Evolutionary conservation across 2,329 filamentous ascomycete species (phyloP), one percentile per base, ranked within the genome.

Genomic region (Pseudocercospora ulei): DNA sequence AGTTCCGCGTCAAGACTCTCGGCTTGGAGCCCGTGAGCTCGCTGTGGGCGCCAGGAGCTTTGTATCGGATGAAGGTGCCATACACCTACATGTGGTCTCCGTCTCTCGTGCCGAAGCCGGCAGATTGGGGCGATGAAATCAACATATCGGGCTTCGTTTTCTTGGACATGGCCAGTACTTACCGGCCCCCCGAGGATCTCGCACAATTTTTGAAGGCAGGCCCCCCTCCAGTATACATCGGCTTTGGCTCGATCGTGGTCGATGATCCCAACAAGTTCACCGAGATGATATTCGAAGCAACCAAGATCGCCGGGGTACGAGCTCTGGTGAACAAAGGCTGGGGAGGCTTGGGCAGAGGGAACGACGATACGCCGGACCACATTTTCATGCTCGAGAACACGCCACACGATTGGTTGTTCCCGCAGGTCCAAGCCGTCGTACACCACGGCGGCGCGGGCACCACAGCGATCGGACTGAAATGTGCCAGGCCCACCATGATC

Each of bases 381-480:
- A 65, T 85, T 38, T 82, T 72, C 60, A 74, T 85, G 71, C 68
- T 86, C 3, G 80, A 76, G 22, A 83, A 84, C 50, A 79, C 72
- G 0, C 81, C 80, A 0, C 80, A 85, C 53, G 80, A 85, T 59
- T 86, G 81, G 80, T 65, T 86, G 0, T 85, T 85, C 46, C 78
- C 78, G 0, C 66, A 67, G 18, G 74, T 83, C 3, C 65, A 65
- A 28, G 78, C 75, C 0, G 78, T 78, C 3, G 73, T 85, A 1
- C 81, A 83, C 44, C 81, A 85, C 47, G 81, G 81, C n/a, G 81
- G 81, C 7, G 82, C 82, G 0, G 81, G 81, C 1, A 86, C 81
- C 0, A 82, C 80, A 0, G 81, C 81, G 1, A 80, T 80, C 30
- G 79, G 79, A 1, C 65, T 86, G 19, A 82, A 80, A 56, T 79